These are phyloP conservation scores for Penicillium hesseltinei DNA, from an alignment of 2,329 filamentous ascomycete species.

Conservation along the genomic window DNA sequence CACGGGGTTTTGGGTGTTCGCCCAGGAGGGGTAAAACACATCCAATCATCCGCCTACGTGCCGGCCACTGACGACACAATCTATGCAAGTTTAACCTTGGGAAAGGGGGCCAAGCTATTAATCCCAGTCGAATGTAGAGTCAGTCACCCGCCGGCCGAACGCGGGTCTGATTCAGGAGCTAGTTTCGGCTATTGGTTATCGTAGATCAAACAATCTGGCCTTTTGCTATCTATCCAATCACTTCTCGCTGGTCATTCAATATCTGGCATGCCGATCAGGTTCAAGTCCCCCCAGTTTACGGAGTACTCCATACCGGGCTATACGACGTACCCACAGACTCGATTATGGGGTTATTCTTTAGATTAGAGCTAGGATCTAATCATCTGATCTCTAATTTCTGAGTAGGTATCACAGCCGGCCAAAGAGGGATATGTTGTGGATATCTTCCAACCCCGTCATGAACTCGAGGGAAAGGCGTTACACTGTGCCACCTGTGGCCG, in stretches of 20 bases:
- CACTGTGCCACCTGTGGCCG: neutral
- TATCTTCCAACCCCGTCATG: neutral
- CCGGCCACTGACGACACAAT: slow-evolving; percentile 7
- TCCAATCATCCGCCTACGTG: slow-evolving; percentile 11
- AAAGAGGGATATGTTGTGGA: neutral
- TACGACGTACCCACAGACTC: neutral
- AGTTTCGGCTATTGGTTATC: neutral
- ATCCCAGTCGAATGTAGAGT: neutral
- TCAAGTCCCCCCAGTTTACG: neutral
- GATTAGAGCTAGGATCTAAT: neutral
- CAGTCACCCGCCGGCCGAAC: neutral
- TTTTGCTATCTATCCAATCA: neutral
- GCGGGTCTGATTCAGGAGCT: neutral
- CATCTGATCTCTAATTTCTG: neutral
- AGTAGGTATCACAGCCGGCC: neutral
- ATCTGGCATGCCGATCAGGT: neutral
- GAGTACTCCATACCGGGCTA: neutral
- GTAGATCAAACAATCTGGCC: neutral
- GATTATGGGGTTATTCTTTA: neutral
- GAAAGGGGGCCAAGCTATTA: neutral
- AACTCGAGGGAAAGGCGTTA: neutral
- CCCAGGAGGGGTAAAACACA: slow-evolving; percentile 2
- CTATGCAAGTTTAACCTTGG: slow-evolving; percentile 22
- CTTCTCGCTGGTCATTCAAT: neutral
- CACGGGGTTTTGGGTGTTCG: neutral